A percentile compares a stretch with the other conserved stretches of the same genome.
phyloP scores from a whole-genome alignment of 176 grass and related monocot species.

The Themeda triandra region DNA sequence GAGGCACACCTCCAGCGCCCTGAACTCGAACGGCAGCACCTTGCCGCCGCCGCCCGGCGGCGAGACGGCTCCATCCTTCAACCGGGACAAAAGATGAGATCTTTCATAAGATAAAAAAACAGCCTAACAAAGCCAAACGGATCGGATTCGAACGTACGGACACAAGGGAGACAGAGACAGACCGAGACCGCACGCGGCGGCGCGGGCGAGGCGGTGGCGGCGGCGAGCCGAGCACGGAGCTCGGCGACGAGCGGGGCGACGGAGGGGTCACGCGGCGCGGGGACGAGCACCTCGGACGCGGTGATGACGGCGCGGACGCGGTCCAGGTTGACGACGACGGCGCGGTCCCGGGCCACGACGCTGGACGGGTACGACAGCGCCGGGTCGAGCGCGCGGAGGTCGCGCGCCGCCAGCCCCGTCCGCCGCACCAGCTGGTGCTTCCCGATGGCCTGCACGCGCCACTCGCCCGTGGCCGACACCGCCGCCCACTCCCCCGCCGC shows the following conservation, averaged over 20 bases:
- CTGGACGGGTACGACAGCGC: not conserved
- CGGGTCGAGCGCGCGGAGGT: conserved; percentile 3
- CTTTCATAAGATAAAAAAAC: not conserved
- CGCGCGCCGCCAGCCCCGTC: not conserved
- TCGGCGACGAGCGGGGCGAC: not conserved
- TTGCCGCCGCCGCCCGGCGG: not conserved
- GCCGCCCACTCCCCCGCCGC: not conserved
- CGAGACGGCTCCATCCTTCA: not conserved
- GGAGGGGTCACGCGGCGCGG: not conserved
- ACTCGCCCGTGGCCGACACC: not conserved
- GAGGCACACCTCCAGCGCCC: not conserved
- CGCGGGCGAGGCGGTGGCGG: not conserved
- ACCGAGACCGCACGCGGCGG: not conserved
- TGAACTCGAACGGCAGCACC: not conserved
- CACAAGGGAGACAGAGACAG: not conserved
- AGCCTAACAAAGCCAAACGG: not conserved
- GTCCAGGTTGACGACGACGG: conserved; percentile 8
- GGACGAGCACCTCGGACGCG: not conserved
- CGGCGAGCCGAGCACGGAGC: not conserved
- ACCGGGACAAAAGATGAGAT: not conserved
- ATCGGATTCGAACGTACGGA: not conserved
- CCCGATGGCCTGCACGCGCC: not conserved
- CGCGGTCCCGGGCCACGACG: not conserved
- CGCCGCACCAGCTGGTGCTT: conserved; percentile 1
- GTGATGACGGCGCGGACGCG: conserved; percentile 15